phyloP scores from a whole-genome alignment of 1,139 yeast genomes.

The Pichia sp. region DNA sequence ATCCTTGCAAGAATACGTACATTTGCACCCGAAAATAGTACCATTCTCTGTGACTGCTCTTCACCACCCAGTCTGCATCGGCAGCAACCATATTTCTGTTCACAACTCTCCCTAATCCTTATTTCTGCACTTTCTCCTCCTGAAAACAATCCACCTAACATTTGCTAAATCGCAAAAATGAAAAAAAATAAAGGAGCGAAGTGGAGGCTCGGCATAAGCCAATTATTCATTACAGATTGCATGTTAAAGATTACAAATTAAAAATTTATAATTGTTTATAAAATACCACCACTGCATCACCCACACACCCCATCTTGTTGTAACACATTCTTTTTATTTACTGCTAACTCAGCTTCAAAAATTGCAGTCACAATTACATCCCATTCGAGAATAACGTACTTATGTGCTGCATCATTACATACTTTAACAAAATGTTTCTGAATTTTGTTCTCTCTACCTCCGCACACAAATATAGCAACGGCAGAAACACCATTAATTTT shows the following conservation, averaged over 20 bases:
- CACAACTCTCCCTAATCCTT: too few species aligned
- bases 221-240: too few species aligned
- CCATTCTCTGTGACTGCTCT: constrained; percentile 8
- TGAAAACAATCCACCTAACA: too few species aligned
- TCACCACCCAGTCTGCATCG: constrained; percentile 2
- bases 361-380: constrained; percentile 61
- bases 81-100: background rate
- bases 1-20: constrained; percentile 1
- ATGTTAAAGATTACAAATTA: too few species aligned
- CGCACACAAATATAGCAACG: constrained; percentile 22
- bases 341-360: constrained; percentile 32
- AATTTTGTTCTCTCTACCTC: constrained; percentile 39
- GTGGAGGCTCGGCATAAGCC: too few species aligned
- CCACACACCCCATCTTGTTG: constrained; percentile 4
- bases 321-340: background rate
- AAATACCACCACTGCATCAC: background rate
- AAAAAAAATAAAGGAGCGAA: too few species aligned
- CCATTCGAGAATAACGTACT: constrained; percentile 48
- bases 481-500: constrained; percentile 5
- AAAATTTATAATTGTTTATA: too few species aligned
- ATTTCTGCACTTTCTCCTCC: too few species aligned
- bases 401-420: constrained; percentile 25
- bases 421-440: constrained; percentile 37
- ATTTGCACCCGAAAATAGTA: constrained; percentile 10
- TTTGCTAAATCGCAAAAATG: too few species aligned